These are phyloP conservation scores for Periconia digitata DNA, from an alignment of 2,329 filamentous ascomycete species.

Conservation along the genomic window DNA sequence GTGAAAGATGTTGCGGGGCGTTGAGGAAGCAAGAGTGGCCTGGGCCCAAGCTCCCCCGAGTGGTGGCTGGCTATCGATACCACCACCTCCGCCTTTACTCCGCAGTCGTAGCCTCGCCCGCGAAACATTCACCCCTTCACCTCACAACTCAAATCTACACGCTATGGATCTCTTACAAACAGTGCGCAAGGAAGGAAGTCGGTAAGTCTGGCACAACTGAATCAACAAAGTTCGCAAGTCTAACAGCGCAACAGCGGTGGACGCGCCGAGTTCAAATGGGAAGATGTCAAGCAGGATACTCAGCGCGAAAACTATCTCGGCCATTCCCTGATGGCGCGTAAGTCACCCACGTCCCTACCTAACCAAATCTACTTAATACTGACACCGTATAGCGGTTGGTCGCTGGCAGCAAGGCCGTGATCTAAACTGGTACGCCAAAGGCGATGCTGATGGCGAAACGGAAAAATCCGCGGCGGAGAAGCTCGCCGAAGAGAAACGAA, in stretches of 20 bases:
- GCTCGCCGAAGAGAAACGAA: slow-evolving; percentile 69
- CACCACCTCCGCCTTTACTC: slow-evolving; percentile 10
- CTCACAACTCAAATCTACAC: slow-evolving; percentile 17
- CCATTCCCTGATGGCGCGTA: slow-evolving; percentile 81
- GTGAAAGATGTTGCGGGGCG: neutral
- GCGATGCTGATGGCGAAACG: slow-evolving; percentile 53
- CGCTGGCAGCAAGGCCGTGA: slow-evolving; percentile 84
- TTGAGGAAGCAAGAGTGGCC: neutral
- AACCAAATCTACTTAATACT: neutral
- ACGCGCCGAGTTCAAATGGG: slow-evolving; percentile 91
- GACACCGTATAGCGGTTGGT: slow-evolving; percentile 61
- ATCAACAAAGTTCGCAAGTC: neutral
- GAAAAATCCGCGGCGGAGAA: slow-evolving; percentile 62
- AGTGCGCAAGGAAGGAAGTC: slow-evolving; percentile 85
- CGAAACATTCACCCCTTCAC: slow-evolving; percentile 9
- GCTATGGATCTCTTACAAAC: slow-evolving; percentile 97
- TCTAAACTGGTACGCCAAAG: slow-evolving; percentile 66
- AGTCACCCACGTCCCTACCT: slow-evolving; percentile 7
- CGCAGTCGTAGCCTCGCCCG: slow-evolving; percentile 7
- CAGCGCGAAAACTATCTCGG: slow-evolving; percentile 92
- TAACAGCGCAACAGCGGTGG: slow-evolving; percentile 64
- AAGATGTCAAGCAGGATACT: slow-evolving; percentile 81
- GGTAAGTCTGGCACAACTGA: slow-evolving; percentile 46
- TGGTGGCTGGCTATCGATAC: neutral
- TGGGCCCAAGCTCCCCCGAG: slow-evolving; percentile 9